These are phyloP conservation scores for Stephania yunnanensis DNA, from an alignment of 164 flowering plant genomes.

Conservation along the genomic window DNA sequence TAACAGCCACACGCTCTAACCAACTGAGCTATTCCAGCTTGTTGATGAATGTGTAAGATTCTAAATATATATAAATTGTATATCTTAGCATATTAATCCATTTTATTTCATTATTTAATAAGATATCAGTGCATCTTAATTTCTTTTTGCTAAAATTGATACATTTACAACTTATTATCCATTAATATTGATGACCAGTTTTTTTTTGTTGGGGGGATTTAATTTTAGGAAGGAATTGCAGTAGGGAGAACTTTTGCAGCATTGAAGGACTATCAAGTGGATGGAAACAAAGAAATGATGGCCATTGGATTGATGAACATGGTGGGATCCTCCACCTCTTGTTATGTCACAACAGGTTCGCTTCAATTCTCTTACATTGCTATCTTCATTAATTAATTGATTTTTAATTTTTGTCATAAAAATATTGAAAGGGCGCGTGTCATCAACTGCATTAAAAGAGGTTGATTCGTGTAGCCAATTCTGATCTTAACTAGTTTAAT, in stretches of 20 bases:
- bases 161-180: neutral
- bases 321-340: slow-evolving; percentile 80
- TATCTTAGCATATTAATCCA: neutral
- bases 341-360: slow-evolving; percentile 86
- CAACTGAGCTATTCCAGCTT: slow-evolving; percentile 39
- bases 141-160: neutral
- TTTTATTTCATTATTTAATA: neutral
- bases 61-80: no score
- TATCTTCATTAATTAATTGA: neutral
- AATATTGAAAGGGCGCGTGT: no score
- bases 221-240: slow-evolving; percentile 86
- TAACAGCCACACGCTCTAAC: slow-evolving; percentile 82
- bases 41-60: no score
- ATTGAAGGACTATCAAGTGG: slow-evolving; percentile 70
- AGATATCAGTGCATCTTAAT: neutral
- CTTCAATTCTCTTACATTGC: neutral
- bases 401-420: no score
- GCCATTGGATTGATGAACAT: slow-evolving; percentile 94
- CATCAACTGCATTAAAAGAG: no score
- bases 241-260: slow-evolving; percentile 94
- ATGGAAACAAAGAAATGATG: slow-evolving; percentile 97
- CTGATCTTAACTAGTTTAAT: no score
- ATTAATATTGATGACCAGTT: neutral
- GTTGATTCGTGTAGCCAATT: no score
- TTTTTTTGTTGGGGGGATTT: neutral